Conservation (phyloP, 2,329 filamentous ascomycete species). For the Pseudogymnoascus sp. region DNA sequence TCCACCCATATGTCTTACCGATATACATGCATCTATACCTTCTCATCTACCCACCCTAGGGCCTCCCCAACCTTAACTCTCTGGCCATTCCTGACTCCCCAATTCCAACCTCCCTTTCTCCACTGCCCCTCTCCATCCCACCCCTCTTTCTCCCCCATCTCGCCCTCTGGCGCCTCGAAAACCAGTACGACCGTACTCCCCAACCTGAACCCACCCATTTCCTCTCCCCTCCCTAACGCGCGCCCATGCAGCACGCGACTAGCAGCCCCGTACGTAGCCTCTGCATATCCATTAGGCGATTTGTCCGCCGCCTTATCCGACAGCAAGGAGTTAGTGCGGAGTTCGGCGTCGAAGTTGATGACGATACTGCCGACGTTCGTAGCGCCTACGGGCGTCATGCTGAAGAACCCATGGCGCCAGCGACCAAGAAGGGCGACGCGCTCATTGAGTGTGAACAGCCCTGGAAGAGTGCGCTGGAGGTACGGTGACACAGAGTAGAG, state of each 20-base stretch:
- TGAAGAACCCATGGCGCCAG: conserved; percentile 98
- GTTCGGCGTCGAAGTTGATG: conserved; percentile 91
- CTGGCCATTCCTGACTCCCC: conserved; percentile 82
- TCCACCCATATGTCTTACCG: background rate
- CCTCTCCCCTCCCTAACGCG: conserved; percentile 78
- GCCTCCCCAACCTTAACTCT: conserved; percentile 84
- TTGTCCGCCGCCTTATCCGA: conserved; percentile 89
- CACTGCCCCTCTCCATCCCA: conserved; percentile 48
- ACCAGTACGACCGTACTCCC: conserved; percentile 93
- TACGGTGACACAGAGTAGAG: conserved; percentile 94
- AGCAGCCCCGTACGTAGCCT: conserved; percentile 79
- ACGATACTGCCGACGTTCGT: conserved; percentile 97
- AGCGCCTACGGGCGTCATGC: conserved; percentile 88
- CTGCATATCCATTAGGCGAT: conserved; percentile 83
- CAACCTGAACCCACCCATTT: conserved; percentile 97
- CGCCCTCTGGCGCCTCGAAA: conserved; percentile 79
- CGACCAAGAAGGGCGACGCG: conserved; percentile 86
- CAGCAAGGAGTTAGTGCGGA: conserved; percentile 84
- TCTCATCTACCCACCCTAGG: conserved; percentile 65
- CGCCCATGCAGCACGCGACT: conserved; percentile 75
- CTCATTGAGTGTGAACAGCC: conserved; percentile 94
- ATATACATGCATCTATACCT: conserved; percentile 5
- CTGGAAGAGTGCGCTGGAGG: conserved; percentile 83
- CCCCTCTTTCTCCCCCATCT: conserved; percentile 47
- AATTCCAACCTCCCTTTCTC: conserved; percentile 67